These are phyloP conservation scores for Stellera chamaejasme DNA, from an alignment of 345 rosid genomes.

Conservation along the genomic window DNA sequence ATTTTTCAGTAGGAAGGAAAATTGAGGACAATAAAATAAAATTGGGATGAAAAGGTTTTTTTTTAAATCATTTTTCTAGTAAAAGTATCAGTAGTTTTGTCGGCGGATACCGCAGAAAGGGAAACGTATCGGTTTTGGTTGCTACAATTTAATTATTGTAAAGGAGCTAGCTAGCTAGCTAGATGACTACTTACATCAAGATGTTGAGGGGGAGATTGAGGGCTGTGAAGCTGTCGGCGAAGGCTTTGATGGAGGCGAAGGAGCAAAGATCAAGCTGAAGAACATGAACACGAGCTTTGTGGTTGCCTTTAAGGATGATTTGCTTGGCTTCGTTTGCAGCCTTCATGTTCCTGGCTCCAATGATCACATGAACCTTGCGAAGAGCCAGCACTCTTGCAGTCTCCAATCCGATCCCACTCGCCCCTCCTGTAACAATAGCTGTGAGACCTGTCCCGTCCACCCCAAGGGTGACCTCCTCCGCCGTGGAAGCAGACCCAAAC, in stretches of 20 bases:
- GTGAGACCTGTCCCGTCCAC: slow-evolving; percentile 63
- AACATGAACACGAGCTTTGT: slow-evolving; percentile 36
- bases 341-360: slow-evolving; percentile 71
- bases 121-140: too few relatives aligned
- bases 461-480: slow-evolving; percentile 64
- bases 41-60: too few relatives aligned
- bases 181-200: slow-evolving; percentile 34
- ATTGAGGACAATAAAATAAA: too few relatives aligned
- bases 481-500: slow-evolving; percentile 86
- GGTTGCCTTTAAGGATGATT: slow-evolving; percentile 20
- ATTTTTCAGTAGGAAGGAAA: too few relatives aligned
- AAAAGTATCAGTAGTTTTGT: too few relatives aligned
- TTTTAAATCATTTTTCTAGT: too few relatives aligned
- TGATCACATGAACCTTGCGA: slow-evolving; percentile 59
- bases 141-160: too few relatives aligned
- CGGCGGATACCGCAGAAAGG: too few relatives aligned
- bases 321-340: slow-evolving; percentile 62
- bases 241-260: slow-evolving; percentile 34
- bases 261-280: slow-evolving; percentile 50
- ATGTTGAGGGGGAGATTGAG: slow-evolving; percentile 55
- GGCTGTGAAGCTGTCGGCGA: slow-evolving; percentile 35
- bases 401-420: slow-evolving; percentile 89
- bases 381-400: slow-evolving; percentile 74
- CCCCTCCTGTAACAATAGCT: slow-evolving; percentile 89
- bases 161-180: too few relatives aligned